Evolutionary conservation across 345 rosid species (phyloP).

Genomic region (Ceriops tagal): DNA sequence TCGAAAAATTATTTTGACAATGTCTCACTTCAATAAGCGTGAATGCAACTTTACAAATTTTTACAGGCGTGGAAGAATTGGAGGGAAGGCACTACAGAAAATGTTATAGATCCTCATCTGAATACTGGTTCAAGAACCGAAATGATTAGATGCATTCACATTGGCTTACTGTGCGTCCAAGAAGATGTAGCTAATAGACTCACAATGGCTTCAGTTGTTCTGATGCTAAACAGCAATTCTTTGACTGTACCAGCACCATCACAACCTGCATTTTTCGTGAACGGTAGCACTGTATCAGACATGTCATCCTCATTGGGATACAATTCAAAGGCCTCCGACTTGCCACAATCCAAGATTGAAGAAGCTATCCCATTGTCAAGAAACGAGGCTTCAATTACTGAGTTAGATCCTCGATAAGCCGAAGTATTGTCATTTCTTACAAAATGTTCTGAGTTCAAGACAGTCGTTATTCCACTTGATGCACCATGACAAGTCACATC

Average conservation of each 20-base stretch:
- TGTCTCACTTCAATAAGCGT: too few relatives aligned
- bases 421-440: too few relatives aligned
- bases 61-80: slow-evolving; percentile 33
- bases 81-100: slow-evolving; percentile 15
- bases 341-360: neutral
- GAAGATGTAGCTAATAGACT: slow-evolving; percentile 18
- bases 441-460: too few relatives aligned
- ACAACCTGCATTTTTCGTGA: slow-evolving; percentile 5
- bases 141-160: slow-evolving; percentile 32
- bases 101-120: slow-evolving; percentile 20
- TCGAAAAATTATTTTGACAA: too few relatives aligned
- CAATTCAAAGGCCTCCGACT: neutral
- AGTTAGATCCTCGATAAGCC: neutral
- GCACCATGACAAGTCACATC: too few relatives aligned
- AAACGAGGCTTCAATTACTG: slow-evolving; percentile 7
- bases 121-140: slow-evolving; percentile 18
- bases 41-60: neutral
- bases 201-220: slow-evolving; percentile 8
- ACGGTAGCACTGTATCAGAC: neutral
- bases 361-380: neutral
- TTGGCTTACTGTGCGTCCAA: too few relatives aligned
- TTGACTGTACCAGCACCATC: slow-evolving; percentile 5
- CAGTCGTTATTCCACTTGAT: too few relatives aligned
- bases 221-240: slow-evolving; percentile 10
- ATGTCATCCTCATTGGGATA: neutral